These are phyloP conservation scores for Zarea fungicola DNA, from an alignment of 2,329 filamentous ascomycete genomes.

Conservation along the genomic window DNA sequence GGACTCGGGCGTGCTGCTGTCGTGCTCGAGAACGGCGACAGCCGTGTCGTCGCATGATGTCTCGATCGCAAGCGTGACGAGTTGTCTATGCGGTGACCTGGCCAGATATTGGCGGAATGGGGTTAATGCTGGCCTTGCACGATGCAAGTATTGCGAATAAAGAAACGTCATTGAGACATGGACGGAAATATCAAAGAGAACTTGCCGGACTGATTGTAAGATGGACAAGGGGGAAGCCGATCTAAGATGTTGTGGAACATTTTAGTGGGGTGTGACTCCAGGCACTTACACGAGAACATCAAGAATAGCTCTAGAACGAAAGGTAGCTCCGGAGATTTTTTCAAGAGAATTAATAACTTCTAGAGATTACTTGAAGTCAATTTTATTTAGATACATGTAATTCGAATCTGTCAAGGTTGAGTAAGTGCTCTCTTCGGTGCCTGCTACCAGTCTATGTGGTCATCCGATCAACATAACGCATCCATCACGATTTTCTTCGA, in stretches of 20 bases:
- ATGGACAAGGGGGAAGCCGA: neutral
- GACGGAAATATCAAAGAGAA: too few relatives aligned
- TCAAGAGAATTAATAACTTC: too few relatives aligned
- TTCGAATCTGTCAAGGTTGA: neutral
- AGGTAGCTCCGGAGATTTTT: too few relatives aligned
- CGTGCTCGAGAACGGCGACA: conserved; percentile 71
- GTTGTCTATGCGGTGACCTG: conserved; percentile 23
- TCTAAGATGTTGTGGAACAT: neutral
- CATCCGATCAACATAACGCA: neutral
- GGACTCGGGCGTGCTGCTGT: conserved; percentile 16
- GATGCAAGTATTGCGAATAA: too few relatives aligned
- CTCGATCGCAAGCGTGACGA: conserved; percentile 68
- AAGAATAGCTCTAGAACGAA: too few relatives aligned
- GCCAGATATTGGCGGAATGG: neutral
- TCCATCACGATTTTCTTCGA: neutral
- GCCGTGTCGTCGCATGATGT: conserved; percentile 91
- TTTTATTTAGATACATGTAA: neutral
- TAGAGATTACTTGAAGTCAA: neutral
- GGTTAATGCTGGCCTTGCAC: too few relatives aligned
- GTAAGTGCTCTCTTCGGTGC: neutral
- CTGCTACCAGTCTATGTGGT: neutral
- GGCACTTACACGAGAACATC: neutral
- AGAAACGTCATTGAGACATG: too few relatives aligned
- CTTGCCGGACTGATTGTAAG: neutral
- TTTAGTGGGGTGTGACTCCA: conserved; percentile 1